Percentiles rank a stretch among this genome's conserved stretches.
Evolutionary conservation across 2,329 filamentous ascomycete genomes (phyloP).

Genomic region (Canariomyces notabilis): DNA sequence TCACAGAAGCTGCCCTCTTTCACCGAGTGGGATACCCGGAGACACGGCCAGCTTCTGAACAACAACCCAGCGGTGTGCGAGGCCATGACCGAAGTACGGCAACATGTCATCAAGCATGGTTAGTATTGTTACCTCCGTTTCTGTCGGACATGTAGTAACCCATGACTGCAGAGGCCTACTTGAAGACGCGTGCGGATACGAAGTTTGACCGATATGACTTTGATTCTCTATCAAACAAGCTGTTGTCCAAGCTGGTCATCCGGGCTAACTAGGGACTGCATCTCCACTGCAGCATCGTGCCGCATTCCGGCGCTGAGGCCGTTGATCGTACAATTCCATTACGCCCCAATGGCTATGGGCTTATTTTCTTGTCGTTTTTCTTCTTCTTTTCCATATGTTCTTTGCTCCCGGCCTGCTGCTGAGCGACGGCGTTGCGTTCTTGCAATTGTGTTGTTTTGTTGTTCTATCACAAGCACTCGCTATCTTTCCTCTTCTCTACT

Average conservation of each 20-base stretch:
- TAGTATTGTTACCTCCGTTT: conserved; percentile 36
- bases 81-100: conserved; percentile 90
- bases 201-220: conserved; percentile 91
- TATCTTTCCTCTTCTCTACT: conserved; percentile 15
- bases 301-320: conserved; percentile 2
- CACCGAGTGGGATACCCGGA: conserved; percentile 87
- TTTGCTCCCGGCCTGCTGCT: conserved; percentile 21
- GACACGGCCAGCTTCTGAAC: conserved; percentile 85
- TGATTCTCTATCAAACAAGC: conserved; percentile 94
- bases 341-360: conserved; percentile 14
- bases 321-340: conserved; percentile 23
- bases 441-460: conserved; percentile 1
- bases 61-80: conserved; percentile 91
- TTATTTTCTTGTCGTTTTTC: conserved; percentile 24
- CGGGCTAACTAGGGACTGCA: conserved; percentile 65
- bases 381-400: conserved; percentile 28
- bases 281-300: conserved; percentile 12
- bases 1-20: conserved; percentile 93
- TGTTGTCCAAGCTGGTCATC: conserved; percentile 92
- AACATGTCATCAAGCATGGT: conserved; percentile 93
- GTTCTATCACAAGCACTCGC: conserved; percentile 9
- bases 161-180: conserved; percentile 68
- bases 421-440: conserved; percentile 24
- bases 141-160: conserved; percentile 35
- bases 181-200: conserved; percentile 71